phyloP scores from a whole-genome alignment of 2,329 filamentous ascomycete genomes.

The Incumbomyces lentus region DNA sequence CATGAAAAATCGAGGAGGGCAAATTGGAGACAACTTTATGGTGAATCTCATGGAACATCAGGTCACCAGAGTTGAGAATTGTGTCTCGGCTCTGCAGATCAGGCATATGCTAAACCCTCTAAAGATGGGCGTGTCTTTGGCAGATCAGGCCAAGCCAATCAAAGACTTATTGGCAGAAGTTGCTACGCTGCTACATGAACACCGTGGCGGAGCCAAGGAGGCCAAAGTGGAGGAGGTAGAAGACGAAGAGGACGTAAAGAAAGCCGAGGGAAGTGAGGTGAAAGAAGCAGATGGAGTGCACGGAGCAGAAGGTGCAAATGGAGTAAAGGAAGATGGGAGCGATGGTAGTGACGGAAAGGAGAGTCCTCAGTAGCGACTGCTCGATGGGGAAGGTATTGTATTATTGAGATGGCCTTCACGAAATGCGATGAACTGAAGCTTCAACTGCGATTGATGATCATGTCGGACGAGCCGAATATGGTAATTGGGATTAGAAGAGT shows the following conservation, averaged over 20 bases:
- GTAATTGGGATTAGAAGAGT: too few relatives aligned
- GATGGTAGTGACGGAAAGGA: too few relatives aligned
- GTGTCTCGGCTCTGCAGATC: constrained; percentile 65
- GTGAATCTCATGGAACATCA: constrained; percentile 89
- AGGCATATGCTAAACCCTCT: constrained; percentile 69
- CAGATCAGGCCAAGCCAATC: constrained; percentile 71
- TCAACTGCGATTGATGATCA: too few relatives aligned
- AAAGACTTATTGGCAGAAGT: constrained; percentile 48
- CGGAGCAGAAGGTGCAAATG: background rate
- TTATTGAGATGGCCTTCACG: too few relatives aligned
- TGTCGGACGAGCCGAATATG: too few relatives aligned
- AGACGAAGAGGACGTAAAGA: background rate
- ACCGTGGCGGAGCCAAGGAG: background rate
- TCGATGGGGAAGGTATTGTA: too few relatives aligned
- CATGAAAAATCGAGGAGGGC: constrained; percentile 62
- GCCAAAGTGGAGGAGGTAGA: background rate
- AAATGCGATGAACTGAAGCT: too few relatives aligned
- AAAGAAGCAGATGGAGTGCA: too few relatives aligned
- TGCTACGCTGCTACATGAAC: constrained; percentile 11
- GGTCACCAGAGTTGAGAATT: constrained; percentile 89
- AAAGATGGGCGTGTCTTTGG: constrained; percentile 49
- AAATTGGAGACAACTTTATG: constrained; percentile 80
- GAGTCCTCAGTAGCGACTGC: too few relatives aligned
- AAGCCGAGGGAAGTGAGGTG: too few relatives aligned
- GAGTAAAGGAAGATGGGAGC: too few relatives aligned